These are phyloP conservation scores for Glomus cerebriforme DNA, from an alignment of 192 early-diverging fungal genomes.

Conservation along the genomic window DNA sequence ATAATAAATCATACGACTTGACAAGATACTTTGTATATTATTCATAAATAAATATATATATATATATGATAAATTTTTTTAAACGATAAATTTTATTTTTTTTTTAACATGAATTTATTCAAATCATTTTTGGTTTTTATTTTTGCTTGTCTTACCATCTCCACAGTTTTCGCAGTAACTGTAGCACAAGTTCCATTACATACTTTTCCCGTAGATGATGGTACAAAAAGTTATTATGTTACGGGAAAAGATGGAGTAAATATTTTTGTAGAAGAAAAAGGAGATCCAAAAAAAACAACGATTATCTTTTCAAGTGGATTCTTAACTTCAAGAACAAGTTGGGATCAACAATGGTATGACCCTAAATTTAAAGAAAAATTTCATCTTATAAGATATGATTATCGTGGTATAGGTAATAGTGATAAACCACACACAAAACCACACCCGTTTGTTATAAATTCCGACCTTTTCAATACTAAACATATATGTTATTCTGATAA, in stretches of 20 bases:
- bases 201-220: not conserved
- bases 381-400: conserved; percentile 3
- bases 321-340: not conserved
- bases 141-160: not conserved
- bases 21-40: too few species aligned
- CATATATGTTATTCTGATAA: not conserved
- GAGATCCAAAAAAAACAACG: not conserved
- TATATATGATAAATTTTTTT: too few species aligned
- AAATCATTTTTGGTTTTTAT: too few species aligned
- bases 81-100: too few species aligned
- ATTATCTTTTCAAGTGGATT: not conserved
- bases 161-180: not conserved
- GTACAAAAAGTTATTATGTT: not conserved
- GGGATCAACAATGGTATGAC: not conserved
- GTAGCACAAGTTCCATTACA: not conserved
- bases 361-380: not conserved
- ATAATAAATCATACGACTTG: too few species aligned
- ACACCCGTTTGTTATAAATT: not conserved
- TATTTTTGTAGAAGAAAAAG: not conserved
- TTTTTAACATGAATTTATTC: too few species aligned
- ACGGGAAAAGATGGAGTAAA: not conserved
- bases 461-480: not conserved
- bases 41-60: too few species aligned
- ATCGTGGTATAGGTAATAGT: not conserved
- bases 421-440: not conserved